These are phyloP conservation scores for Aphanoascus verrucosus DNA, from an alignment of 2,329 filamentous ascomycete genomes.

Conservation along the genomic window DNA sequence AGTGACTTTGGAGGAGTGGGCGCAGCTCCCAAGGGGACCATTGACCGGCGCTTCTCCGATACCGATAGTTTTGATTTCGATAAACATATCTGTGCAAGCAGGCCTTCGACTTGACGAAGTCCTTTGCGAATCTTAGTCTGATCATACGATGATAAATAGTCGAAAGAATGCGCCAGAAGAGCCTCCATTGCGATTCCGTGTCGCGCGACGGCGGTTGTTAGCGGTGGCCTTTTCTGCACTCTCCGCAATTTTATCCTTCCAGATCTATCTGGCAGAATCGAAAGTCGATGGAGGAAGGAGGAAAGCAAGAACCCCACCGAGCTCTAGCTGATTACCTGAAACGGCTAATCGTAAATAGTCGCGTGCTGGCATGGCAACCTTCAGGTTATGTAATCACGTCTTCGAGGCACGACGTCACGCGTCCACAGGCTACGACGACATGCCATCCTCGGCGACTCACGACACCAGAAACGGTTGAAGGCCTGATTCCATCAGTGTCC, in stretches of 20 bases:
- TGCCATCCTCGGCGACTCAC: too few relatives aligned
- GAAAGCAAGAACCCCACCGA: background rate
- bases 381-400: background rate
- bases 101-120: slow-evolving; percentile 81
- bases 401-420: background rate
- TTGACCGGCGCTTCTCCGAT: slow-evolving; percentile 35
- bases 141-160: slow-evolving; percentile 90
- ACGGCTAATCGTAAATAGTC: slow-evolving; percentile 3
- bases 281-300: background rate
- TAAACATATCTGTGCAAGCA: slow-evolving; percentile 89
- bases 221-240: background rate
- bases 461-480: too few relatives aligned
- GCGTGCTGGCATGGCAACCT: slow-evolving; percentile 8
- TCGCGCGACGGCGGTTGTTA: background rate
- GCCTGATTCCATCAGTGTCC: too few relatives aligned
- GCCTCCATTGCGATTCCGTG: slow-evolving; percentile 58
- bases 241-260: background rate
- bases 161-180: slow-evolving; percentile 83
- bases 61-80: slow-evolving; percentile 35
- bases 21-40: slow-evolving; percentile 30
- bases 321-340: background rate
- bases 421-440: background rate
- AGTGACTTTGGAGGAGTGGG: slow-evolving; percentile 51
- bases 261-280: background rate
- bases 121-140: slow-evolving; percentile 85